Percentiles rank a stretch among this genome's conserved stretches.
phyloP scores from a whole-genome alignment of 192 early-diverging fungal species.

The Backusella morwellensis region DNA sequence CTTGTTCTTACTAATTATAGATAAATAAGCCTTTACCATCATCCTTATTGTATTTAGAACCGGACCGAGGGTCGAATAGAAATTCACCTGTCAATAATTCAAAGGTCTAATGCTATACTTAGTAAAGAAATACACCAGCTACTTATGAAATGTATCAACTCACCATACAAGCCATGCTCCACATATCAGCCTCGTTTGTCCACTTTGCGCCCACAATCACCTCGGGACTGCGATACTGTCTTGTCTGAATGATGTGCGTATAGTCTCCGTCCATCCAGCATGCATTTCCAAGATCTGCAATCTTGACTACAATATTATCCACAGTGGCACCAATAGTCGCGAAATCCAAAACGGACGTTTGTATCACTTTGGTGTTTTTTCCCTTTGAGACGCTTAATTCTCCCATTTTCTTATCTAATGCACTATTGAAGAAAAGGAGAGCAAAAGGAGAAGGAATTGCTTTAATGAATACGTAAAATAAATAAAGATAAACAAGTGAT shows the following conservation, averaged over 20 bases:
- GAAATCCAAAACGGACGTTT: conserved; percentile 2
- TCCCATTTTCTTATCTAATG: conserved; percentile 2
- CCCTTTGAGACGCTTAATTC: neutral
- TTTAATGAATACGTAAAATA: neutral
- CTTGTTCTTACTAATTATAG: too few relatives aligned
- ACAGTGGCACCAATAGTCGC: neutral
- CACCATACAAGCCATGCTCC: conserved; percentile 90
- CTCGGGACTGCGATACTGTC: conserved; percentile 95
- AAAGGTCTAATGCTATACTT: conserved; percentile 52
- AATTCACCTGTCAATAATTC: conserved; percentile 93
- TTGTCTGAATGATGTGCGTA: conserved; percentile 93
- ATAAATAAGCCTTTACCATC: conserved; percentile 56
- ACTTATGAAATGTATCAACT: neutral
- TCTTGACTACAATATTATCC: conserved; percentile 71
- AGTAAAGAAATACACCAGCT: neutral
- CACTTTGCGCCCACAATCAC: conserved; percentile 89
- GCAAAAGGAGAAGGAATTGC: neutral
- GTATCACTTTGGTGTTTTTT: neutral
- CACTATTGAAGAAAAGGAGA: neutral
- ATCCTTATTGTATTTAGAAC: conserved; percentile 82
- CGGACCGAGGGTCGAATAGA: conserved; percentile 92
- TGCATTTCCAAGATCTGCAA: conserved; percentile 96
- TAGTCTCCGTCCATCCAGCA: conserved; percentile 94
- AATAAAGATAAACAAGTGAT: neutral
- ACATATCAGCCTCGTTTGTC: conserved; percentile 84